Evolutionary conservation across 768 basidiomycete genomes (phyloP), one percentile per base, ranked within the genome.

Genomic region (Rhodotorula sphaerocarpa): DNA sequence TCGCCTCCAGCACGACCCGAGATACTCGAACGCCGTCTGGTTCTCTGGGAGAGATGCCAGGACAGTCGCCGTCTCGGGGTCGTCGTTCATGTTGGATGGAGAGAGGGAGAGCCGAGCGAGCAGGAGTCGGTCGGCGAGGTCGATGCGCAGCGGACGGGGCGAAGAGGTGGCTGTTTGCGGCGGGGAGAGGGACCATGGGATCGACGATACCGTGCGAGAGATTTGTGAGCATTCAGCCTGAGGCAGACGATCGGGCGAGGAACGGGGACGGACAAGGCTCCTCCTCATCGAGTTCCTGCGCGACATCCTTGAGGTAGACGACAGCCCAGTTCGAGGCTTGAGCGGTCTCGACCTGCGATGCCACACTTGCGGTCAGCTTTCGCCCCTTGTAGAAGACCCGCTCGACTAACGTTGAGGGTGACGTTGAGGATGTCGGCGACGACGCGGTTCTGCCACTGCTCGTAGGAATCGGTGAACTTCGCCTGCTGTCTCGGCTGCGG

Each of bases 1-100:
- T n/a, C 92, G 82, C 75, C 88, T 90, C 93, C 93, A 99, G 71
- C 87, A 86, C 25, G 86, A 86, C 14, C 89, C 81, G 28, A 99
- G 79, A 73, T 90, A 97, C 72, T 95, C 89, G 62, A 93, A 90
- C 0, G 83, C 80, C 0, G 92, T 90, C 74, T 90, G 84, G 57
- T 84, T 76, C 12, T 82, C 67, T 14, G 90, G 89, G 23, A 96
- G 77, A 28, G 86, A 86, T 5, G 86, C 86, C 43, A 79, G 47
- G 36, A 78, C 72, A 1, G 73, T 73, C 10, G 78, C 51, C 7
- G 61, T 55, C 57, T 77, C 77, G 1, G 72, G 67, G 56, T 79
- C 76, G 54, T 77, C 76, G 10, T 65, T 81, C 85, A 86, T 41
- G 34, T 81, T 80, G 84, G 87, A 85, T 31, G 82, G 77, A 16